Conservation (phyloP, 2,329 filamentous ascomycete species). For the Fusarium nanum region DNA sequence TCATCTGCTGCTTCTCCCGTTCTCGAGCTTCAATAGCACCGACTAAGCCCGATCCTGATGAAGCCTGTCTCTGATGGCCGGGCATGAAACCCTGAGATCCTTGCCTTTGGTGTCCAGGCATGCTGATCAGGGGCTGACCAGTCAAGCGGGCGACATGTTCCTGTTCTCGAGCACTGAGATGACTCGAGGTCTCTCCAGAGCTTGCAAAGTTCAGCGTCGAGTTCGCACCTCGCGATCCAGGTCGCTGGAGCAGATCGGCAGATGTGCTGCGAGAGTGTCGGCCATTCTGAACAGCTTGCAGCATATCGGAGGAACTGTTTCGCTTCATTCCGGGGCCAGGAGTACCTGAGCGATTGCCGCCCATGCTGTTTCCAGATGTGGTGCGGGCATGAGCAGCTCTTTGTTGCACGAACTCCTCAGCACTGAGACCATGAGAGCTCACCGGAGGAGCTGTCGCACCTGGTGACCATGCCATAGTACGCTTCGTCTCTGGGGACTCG, state of each 20-base stretch:
- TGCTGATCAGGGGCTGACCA: constrained; percentile 77
- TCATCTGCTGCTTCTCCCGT: constrained; percentile 78
- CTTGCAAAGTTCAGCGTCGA: constrained; percentile 62
- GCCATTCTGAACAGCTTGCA: constrained; percentile 25
- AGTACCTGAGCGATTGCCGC: constrained; percentile 38
- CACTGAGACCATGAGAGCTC: constrained; percentile 68
- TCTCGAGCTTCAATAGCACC: constrained; percentile 84
- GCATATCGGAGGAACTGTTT: constrained; percentile 56
- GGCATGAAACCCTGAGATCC: constrained; percentile 68
- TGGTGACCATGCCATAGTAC: constrained; percentile 84
- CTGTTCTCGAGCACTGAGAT: constrained; percentile 87
- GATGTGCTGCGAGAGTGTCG: constrained; percentile 58
- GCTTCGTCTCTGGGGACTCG: constrained; percentile 65
- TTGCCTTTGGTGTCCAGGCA: constrained; percentile 66
- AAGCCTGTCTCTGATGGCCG: constrained; percentile 62
- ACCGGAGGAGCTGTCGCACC: constrained; percentile 65
- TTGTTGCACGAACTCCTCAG: constrained; percentile 87
- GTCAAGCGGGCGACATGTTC: constrained; percentile 88
- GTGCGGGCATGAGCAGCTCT: constrained; percentile 73
- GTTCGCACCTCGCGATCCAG: constrained; percentile 69
- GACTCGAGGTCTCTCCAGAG: constrained; percentile 56
- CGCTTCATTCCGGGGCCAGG: constrained; percentile 53
- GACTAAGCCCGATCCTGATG: constrained; percentile 72
- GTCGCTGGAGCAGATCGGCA: constrained; percentile 60
- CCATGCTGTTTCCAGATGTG: constrained; percentile 62